Base-by-base conservation (phyloP, 495 filamentous ascomycete species). In the Trichodelitschia bisporula region DNA sequence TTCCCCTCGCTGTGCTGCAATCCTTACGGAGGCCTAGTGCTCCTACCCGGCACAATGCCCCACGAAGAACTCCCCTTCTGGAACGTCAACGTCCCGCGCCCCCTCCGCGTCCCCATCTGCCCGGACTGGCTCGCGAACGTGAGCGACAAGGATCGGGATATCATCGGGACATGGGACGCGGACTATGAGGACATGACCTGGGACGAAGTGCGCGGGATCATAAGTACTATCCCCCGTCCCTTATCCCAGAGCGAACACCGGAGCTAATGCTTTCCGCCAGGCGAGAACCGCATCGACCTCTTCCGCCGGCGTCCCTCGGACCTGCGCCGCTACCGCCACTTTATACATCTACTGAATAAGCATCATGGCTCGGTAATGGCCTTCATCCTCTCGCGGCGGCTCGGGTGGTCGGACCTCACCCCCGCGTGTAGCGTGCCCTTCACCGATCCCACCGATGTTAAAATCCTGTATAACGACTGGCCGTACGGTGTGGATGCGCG, bases 391-490 rank as follows among this genome's bases (percentile, higher is more conserved):
- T 47, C 57, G 8, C 49, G 75, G 46, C 43, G 78, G 32, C 51
- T 90, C 30, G 40, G 50, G 12, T 89, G 79, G 79, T 41, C 35
- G 15, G 54, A 58, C 34, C 18, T 68, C 34, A 51, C 44, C 26
- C 57, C 57, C 0, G 47, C 42, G 24, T n/a, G n/a, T n/a, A 61
- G 59, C 3, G 21, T 31, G 4, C 56, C 56, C 1, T 71, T 71
- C 35, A 49, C 57, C 32, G 51, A 50, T 37, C 42, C 59, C 31
- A 59, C 61, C 30, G 74, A 89, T 40, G 45, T 73, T 43, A 75
- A 71, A 37, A 66, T 84, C 23, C 47, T 89, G 13, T 66, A 65
- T 51, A 90, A 91, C 42, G 79, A 91, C 57, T 91, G 79, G 77
- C 80, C 80, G 2, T 90, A 90, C 40, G 79, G 77, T 0, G 54